Evolutionary conservation across 2,329 filamentous ascomycete species (phyloP), one percentile per base, ranked within the genome.

Genomic region (Trichophyton rubrum): DNA sequence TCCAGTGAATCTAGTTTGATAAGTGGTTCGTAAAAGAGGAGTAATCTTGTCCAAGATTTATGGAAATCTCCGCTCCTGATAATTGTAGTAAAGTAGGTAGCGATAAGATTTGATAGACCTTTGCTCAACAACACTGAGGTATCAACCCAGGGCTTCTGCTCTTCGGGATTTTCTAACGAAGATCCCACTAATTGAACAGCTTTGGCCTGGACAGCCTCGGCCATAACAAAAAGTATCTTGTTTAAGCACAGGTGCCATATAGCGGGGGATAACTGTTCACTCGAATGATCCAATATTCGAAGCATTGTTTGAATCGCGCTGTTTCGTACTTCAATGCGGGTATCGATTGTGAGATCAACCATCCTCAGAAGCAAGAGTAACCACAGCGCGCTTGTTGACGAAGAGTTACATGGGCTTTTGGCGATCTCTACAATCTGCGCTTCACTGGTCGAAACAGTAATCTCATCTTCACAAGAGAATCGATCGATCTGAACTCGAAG

Each of bases 271-370:
- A 96, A 78, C 59, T 87, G 86, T 65, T 91, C 87, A 9, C 90
- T 90, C 64, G 95, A 95, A 1, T 89, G 90, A 70, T 96, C 90
- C 64, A 97, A 90, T 20, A 97, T 96, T 53, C 90, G 84, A 60
- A 96, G 80, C 2, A 97, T 77, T 0, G 92, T 96, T 71, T 96
- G 92, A 22, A 96, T 88, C 0, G 91, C 90, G 63, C 83, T 84
- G 79, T 76, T 77, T 56, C 75, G 69, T 17, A 67, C 71, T 63
- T 78, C 75, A 49, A 65, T 53, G 57, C 76, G 71, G 60, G 63
- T 67, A 63, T 78, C 74, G n/a, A 70, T 72, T 13, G 71, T 71
- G 20, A 76, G 67, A 63, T 72, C 70, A 22, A 75, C 72, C 20
- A 75, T 74, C 9, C 67, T 70, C 27, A 73, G 61, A 43, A 69